These are phyloP conservation scores for Coemansia umbellata DNA, from an alignment of 192 early-diverging fungal genomes.

Conservation along the genomic window DNA sequence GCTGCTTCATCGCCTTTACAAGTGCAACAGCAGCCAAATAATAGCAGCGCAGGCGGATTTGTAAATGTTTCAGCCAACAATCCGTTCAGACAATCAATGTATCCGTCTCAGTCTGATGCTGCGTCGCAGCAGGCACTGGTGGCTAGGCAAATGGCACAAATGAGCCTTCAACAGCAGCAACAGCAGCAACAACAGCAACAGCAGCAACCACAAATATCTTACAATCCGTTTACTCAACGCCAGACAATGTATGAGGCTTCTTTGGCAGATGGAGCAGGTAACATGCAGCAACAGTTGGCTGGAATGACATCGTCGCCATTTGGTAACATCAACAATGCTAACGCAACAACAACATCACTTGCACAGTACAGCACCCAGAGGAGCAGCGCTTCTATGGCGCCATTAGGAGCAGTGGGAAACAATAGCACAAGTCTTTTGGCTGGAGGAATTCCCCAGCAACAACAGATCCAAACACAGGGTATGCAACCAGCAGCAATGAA, in stretches of 20 bases:
- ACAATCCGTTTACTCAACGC: constrained; percentile 49
- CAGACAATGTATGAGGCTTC: constrained; percentile 43
- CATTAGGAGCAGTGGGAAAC: constrained; percentile 4
- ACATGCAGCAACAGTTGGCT: not conserved
- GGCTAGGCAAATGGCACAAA: constrained; percentile 32
- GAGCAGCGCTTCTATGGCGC: not conserved
- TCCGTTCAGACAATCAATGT: constrained; percentile 51
- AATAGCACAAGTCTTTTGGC: not conserved
- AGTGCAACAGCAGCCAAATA: not conserved
- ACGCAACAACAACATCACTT: constrained; percentile 10
- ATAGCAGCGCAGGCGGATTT: not conserved
- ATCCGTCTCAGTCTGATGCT: constrained; percentile 14
- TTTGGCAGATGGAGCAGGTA: not conserved
- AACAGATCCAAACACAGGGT: constrained; percentile 6
- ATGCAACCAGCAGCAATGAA: constrained; percentile 2
- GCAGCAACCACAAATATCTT: constrained; percentile 18
- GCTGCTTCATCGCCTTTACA: not conserved
- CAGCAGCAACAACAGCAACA: constrained; percentile 14
- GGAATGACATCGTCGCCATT: constrained; percentile 1
- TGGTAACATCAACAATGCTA: not conserved
- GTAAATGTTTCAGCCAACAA: constrained; percentile 38
- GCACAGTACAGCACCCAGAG: not conserved
- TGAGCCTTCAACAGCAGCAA: constrained; percentile 20
- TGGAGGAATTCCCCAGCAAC: constrained; percentile 1
- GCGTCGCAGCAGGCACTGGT: constrained; percentile 21